Base-by-base conservation (phyloP, 1,284 basidiomycete species). In the Ceratobasidium sp. region DNA sequence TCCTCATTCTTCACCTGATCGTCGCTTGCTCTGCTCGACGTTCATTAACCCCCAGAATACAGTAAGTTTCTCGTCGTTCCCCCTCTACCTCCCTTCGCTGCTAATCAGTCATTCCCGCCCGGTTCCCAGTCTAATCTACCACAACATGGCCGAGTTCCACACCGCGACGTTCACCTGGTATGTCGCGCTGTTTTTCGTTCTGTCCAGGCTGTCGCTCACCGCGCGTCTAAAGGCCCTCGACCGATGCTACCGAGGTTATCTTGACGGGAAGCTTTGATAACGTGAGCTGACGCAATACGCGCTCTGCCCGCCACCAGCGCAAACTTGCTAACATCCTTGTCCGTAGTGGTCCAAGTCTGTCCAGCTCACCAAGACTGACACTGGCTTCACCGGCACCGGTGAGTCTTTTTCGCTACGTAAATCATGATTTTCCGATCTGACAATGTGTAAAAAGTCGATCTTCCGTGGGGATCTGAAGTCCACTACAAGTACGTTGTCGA, bases 401-500 rank as follows among this genome's bases (percentile, higher is more conserved):
- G 59, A 25, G 70, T 44, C 22, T 59, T 62, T 66, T 62, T 49
- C 56, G 40, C 57, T 13, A 64, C 19, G 44, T 62, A 62, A 62
- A 73, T 73, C 44, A 62, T 57, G 19, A 46, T 25, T 43, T 76
- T 67, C 52, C 40, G 29, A 59, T 51, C 51, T 52, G 49, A 56
- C 51, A 37, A 54, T 56, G 52, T 52, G 25, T 11, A 17, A 9
- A 29, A 29, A 15, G 85, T 89, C 29, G 82, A 84, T 76, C 85
- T 93, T 43, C 91, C 92, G 3, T 94, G 90, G 88, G 88, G 85
- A 67, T 82, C 88, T 70, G 91, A 89, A 80, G 84, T 93, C 77
- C 80, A 85, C 7, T 95, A 92, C 89, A 95, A 95, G 83, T 95
- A 90, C 81, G 85, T 94, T 82, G 92, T 95, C 73, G 93, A 95